Conservation (phyloP, 2,329 filamentous ascomycete species). For the Bipolaris bicolor region DNA sequence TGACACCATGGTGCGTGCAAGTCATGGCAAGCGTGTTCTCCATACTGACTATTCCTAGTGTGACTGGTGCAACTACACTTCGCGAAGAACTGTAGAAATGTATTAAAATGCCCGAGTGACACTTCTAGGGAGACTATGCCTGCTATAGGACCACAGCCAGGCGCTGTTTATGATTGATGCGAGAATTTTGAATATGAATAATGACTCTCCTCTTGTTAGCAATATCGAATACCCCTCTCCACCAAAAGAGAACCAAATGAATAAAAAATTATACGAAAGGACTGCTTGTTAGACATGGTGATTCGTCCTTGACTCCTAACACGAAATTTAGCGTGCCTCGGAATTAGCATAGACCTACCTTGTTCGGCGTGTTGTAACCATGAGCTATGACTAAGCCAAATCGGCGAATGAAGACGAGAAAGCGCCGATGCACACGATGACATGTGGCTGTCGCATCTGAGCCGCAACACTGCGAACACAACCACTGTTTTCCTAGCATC, state of each 20-base stretch:
- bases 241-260: not conserved
- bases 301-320: not conserved
- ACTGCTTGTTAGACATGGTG: slow-evolving; percentile 2
- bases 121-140: not conserved
- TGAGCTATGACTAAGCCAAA: slow-evolving; percentile 16
- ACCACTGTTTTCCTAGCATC: slow-evolving; percentile 11
- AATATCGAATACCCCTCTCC: slow-evolving; percentile 29
- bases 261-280: not conserved
- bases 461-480: slow-evolving; percentile 21
- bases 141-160: not conserved
- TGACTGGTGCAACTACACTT: slow-evolving; percentile 50
- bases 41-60: slow-evolving; percentile 35
- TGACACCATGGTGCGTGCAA: slow-evolving; percentile 55
- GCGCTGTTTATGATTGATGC: not conserved
- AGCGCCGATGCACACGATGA: slow-evolving; percentile 42
- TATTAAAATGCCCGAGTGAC: slow-evolving; percentile 26
- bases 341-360: not conserved
- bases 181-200: slow-evolving; percentile 10
- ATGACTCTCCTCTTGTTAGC: slow-evolving; percentile 18
- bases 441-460: slow-evolving; percentile 37
- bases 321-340: not conserved
- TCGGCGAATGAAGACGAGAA: slow-evolving; percentile 29
- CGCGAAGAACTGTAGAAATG: slow-evolving; percentile 44
- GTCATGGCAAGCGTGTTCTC: no score
- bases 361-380: not conserved